Percentiles rank a stretch among this genome's conserved stretches.
Evolutionary conservation across 2,329 filamentous ascomycete genomes (phyloP).

Genomic region (Nemania bipapillata): DNA sequence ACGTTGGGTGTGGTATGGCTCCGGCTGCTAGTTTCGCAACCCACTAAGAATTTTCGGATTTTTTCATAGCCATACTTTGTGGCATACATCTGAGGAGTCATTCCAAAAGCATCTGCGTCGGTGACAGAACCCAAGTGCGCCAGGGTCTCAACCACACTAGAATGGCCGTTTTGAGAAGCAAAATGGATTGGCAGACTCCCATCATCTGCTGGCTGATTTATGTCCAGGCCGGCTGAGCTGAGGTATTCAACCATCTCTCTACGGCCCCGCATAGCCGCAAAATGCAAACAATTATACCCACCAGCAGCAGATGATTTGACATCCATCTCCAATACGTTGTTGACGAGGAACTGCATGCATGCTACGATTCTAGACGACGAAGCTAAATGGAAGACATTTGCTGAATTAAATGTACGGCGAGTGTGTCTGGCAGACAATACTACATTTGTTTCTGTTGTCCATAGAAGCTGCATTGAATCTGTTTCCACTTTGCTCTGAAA

Average conservation of each 20-base stretch:
- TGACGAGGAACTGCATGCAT: conserved; percentile 10
- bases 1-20: background rate
- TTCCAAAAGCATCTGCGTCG: background rate
- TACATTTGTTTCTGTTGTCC: background rate
- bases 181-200: conserved; percentile 22
- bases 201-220: conserved; percentile 15
- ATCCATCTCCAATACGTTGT: background rate
- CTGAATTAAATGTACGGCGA: fast-evolving
- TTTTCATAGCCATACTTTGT: background rate
- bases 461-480: background rate
- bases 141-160: background rate
- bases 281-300: conserved; percentile 18
- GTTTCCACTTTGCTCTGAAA: background rate
- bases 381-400: conserved; percentile 12
- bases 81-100: conserved; percentile 21
- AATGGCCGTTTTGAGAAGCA: background rate
- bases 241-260: background rate
- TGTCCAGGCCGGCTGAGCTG: conserved; percentile 5
- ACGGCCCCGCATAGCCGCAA: background rate
- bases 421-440: too few species aligned
- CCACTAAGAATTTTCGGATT: background rate
- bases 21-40: background rate
- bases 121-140: conserved; percentile 4
- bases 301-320: background rate
- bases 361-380: fast-evolving